Conservation (phyloP, 1,284 basidiomycete genomes). For the Trametes hirsuta region DNA sequence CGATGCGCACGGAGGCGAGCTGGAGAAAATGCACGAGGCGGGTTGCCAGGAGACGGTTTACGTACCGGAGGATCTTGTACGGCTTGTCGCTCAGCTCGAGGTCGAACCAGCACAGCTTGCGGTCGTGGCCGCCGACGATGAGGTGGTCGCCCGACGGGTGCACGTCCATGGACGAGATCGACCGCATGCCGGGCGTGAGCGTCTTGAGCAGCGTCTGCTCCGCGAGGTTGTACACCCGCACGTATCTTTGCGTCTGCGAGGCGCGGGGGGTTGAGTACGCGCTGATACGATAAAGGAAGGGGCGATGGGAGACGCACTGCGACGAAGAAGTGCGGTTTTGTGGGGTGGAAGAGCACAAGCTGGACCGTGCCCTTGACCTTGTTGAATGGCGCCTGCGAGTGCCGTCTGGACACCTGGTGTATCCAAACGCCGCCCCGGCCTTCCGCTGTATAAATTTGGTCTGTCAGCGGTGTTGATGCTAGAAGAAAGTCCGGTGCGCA, state of each 20-base stretch:
- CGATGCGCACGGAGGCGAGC: background rate
- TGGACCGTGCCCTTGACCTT: conserved; percentile 92
- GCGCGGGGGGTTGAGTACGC: background rate
- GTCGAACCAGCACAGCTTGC: conserved; percentile 99
- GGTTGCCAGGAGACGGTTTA: conserved; percentile 7
- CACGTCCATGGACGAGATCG: conserved; percentile 97
- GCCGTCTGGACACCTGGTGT: conserved; percentile 91
- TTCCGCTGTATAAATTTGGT: conserved; percentile 41
- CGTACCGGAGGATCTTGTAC: conserved; percentile 90
- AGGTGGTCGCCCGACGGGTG: conserved; percentile 96
- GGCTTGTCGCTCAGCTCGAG: conserved; percentile 94
- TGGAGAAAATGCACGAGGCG: background rate
- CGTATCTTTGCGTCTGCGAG: conserved; percentile 89
- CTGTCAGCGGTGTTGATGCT: background rate
- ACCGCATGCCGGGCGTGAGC: conserved; percentile 89
- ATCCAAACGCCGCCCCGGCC: conserved; percentile 85
- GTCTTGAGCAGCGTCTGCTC: conserved; percentile 95
- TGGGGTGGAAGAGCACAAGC: conserved; percentile 92
- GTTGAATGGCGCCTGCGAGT: conserved; percentile 97
- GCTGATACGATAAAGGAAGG: background rate
- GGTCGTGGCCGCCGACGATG: conserved; percentile 96
- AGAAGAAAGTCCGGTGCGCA: conserved; percentile 43
- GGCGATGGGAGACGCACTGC: conserved; percentile 62
- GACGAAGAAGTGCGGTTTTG: conserved; percentile 95
- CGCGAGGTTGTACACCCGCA: conserved; percentile 93